phyloP scores from a whole-genome alignment of 2,329 filamentous ascomycete genomes.

The Emmonsia crescens region DNA sequence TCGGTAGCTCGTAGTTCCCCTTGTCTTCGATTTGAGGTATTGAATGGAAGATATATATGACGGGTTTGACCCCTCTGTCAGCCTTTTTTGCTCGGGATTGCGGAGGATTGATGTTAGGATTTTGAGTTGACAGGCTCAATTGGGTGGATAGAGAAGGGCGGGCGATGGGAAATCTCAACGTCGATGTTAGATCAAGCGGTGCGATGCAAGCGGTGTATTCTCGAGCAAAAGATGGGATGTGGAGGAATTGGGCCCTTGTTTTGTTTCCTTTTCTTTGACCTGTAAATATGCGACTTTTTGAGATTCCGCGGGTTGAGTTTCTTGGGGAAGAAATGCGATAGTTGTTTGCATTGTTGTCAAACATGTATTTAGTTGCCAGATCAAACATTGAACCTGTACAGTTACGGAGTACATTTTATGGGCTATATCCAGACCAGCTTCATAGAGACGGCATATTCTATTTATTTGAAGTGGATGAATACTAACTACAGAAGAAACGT shows the following conservation, averaged over 20 bases:
- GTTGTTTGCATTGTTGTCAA: constrained; percentile 12
- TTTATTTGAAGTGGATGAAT: not conserved
- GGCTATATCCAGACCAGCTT: not conserved
- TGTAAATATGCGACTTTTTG: not conserved
- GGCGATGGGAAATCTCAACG: not conserved
- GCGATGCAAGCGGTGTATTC: not conserved
- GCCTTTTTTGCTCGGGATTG: too few species aligned
- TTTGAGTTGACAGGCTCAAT: not conserved
- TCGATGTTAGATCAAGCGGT: not conserved
- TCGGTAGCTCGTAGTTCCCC: not conserved
- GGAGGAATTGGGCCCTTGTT: not conserved
- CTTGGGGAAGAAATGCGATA: constrained; percentile 21
- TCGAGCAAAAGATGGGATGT: not conserved
- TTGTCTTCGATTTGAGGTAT: not conserved
- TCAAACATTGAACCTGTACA: not conserved
- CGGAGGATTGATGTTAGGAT: not conserved
- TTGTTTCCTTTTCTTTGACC: not conserved
- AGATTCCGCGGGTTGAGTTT: not conserved
- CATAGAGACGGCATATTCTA: not conserved
- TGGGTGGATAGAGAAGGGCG: not conserved
- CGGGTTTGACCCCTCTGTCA: too few species aligned
- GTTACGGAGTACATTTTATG: too few species aligned
- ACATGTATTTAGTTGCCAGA: constrained; percentile 2
- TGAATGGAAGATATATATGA: not conserved
- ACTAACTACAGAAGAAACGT: too few species aligned